These are phyloP conservation scores for Fraxinus albicans DNA, from an alignment of 305 asterid species.

Conservation along the genomic window DNA sequence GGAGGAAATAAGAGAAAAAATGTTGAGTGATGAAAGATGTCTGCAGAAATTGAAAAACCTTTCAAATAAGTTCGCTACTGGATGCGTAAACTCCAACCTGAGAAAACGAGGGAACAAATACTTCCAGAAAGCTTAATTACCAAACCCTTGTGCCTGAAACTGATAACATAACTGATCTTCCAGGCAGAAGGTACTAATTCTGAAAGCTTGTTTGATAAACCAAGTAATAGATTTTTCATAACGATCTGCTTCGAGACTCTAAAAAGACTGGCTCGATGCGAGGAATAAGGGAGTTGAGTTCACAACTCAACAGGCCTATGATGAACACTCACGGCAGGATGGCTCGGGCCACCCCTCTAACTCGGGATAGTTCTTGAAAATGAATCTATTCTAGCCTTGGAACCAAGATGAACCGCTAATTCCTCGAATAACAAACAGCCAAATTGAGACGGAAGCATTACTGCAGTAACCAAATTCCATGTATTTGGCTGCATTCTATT, in stretches of 20 bases:
- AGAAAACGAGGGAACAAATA: too few relatives aligned
- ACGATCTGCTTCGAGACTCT: not conserved
- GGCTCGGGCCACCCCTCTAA: not conserved
- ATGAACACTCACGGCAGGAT: not conserved
- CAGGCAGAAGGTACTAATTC: not conserved
- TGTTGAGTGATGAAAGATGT: too few relatives aligned
- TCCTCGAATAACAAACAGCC: not conserved
- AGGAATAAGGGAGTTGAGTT: not conserved
- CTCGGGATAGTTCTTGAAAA: not conserved
- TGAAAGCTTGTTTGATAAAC: not conserved
- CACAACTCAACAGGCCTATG: not conserved
- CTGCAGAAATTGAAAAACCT: too few relatives aligned
- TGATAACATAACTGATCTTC: too few relatives aligned
- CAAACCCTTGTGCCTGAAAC: too few relatives aligned
- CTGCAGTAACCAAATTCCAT: not conserved
- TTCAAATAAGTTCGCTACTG: too few relatives aligned
- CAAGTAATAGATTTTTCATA: not conserved
- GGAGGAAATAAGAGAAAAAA: too few relatives aligned
- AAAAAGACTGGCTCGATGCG: not conserved
- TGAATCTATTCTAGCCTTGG: not conserved
- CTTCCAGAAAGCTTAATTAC: too few relatives aligned
- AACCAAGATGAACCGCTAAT: not conserved
- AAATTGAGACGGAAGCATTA: not conserved
- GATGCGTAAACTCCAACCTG: too few relatives aligned
- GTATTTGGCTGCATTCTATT: not conserved